Conservation (phyloP, 441 rosid genomes). For the Rhodomyrtus psidioides region DNA sequence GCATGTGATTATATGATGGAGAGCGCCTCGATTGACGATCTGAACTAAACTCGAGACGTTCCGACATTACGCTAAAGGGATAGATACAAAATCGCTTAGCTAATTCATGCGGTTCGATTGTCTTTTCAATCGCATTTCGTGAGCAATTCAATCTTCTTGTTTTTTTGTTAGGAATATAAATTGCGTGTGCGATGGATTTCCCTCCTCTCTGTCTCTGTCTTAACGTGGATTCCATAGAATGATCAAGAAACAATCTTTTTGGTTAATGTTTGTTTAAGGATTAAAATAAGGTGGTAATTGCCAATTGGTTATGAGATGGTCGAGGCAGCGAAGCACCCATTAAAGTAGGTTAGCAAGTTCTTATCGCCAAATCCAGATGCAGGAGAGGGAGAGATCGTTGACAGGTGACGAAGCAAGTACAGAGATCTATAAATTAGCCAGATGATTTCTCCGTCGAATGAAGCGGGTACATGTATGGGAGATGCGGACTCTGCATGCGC, state of each 20-base stretch:
- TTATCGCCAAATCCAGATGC: background rate
- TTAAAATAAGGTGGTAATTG: background rate
- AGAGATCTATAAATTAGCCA: background rate
- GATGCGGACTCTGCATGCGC: background rate
- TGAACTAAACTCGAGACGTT: background rate
- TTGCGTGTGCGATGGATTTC: background rate
- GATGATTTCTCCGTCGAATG: background rate
- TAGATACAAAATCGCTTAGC: background rate
- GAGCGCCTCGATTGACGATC: fast-evolving
- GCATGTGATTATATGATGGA: background rate
- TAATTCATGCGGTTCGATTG: background rate
- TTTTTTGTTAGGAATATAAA: background rate
- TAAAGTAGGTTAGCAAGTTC: background rate
- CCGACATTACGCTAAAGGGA: fast-evolving
- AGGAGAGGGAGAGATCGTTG: background rate
- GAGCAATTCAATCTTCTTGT: background rate
- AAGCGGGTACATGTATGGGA: background rate
- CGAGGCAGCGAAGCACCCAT: background rate
- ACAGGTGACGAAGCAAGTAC: background rate
- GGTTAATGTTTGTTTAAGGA: background rate
- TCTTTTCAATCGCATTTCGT: background rate
- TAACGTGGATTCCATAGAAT: background rate
- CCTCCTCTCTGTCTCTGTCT: background rate
- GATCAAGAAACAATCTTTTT: background rate
- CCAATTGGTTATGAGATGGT: background rate